Evolutionary conservation across 148 eudicot species (phyloP).

Genomic region (Rhododendron molle): DNA sequence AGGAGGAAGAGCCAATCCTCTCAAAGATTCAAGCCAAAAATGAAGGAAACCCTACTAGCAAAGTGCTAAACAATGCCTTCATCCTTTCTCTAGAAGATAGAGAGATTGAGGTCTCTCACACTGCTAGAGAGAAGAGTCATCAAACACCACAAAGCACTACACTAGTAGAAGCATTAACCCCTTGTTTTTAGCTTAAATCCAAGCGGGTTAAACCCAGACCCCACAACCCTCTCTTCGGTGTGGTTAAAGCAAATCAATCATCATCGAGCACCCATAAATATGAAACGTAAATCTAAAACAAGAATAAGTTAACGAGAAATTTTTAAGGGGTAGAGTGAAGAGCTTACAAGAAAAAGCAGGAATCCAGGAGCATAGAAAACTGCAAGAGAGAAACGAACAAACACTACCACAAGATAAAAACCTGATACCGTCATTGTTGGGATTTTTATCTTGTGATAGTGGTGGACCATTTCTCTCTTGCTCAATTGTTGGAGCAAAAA

Average conservation of each 20-base stretch:
- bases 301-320: neutral
- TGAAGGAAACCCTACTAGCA: neutral
- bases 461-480: neutral
- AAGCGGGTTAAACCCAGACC: neutral
- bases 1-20: neutral
- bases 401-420: neutral
- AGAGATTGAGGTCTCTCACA: neutral
- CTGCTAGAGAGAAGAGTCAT: conserved; percentile 22
- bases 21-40: conserved; percentile 7
- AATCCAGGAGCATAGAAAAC: no score
- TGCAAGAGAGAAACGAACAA: neutral
- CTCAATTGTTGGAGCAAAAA: neutral
- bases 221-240: conserved; percentile 29
- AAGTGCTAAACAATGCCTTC: conserved; percentile 15
- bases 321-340: no score
- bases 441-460: neutral
- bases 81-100: conserved; percentile 10
- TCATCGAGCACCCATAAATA: conserved; percentile 26
- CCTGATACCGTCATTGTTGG: neutral
- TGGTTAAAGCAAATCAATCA: conserved; percentile 49
- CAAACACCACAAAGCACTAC: conserved; percentile 17
- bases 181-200: conserved; percentile 10
- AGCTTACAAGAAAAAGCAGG: no score
- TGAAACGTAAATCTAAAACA: neutral
- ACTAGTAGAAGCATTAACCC: neutral